Evolutionary conservation across 805 yeast species (phyloP).

Genomic region (Yarrowia divulgata): DNA sequence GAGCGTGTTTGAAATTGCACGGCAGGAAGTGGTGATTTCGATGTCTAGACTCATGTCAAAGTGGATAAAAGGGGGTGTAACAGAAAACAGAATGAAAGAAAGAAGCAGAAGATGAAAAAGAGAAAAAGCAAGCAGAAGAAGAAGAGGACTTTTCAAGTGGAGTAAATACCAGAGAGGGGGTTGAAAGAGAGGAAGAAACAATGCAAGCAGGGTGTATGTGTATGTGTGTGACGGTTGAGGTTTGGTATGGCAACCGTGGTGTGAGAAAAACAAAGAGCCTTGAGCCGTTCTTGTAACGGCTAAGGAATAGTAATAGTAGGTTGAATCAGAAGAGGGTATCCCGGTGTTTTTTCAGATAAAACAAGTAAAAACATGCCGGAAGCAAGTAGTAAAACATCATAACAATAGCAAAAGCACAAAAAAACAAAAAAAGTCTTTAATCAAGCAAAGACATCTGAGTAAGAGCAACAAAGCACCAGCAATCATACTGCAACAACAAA

Average conservation of each 20-base stretch:
- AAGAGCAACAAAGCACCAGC: slow-evolving; percentile 14
- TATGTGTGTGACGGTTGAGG: no score
- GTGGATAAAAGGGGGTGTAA: background rate
- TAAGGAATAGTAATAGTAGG: background rate
- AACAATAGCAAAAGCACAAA: background rate
- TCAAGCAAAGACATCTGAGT: slow-evolving; percentile 10
- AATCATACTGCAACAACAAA: background rate
- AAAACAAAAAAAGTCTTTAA: background rate
- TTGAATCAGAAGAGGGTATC: slow-evolving; percentile 2
- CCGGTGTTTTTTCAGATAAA: slow-evolving; percentile 6
- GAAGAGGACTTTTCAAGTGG: no score
- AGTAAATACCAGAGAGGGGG: no score
- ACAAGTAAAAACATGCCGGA: slow-evolving; percentile 1
- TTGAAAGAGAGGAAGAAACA: no score
- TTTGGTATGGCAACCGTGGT: no score
- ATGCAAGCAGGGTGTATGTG: no score
- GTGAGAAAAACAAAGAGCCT: background rate
- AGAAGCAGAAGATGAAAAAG: no score
- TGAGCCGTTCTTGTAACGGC: background rate
- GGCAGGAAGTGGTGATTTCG: background rate
- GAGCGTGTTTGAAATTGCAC: background rate
- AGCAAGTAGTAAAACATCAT: background rate
- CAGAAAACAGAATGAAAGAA: background rate
- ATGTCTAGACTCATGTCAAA: slow-evolving; percentile 13
- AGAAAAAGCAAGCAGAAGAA: no score